Percentiles rank a stretch among this genome's conserved stretches.
These are phyloP conservation scores for Epichloe festucae DNA, from an alignment of 2,329 filamentous ascomycete genomes.

Conservation along the genomic window DNA sequence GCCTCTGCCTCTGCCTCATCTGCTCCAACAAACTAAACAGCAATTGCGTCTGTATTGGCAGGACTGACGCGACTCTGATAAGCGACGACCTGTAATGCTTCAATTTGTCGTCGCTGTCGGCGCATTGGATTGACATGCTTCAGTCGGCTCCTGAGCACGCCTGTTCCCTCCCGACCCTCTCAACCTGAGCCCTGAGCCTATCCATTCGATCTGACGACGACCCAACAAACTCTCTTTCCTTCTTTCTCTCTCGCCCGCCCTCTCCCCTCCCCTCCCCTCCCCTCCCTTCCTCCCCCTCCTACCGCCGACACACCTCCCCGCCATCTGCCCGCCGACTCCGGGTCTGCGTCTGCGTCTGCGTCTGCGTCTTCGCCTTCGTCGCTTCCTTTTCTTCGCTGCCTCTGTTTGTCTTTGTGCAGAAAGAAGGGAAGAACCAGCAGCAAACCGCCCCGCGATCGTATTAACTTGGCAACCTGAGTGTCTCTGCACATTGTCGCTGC, in stretches of 20 bases:
- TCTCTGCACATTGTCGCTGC: not conserved
- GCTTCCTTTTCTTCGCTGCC: not conserved
- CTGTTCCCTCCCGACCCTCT: conserved; percentile 10
- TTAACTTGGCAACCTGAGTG: not conserved
- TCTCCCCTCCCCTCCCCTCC: not conserved
- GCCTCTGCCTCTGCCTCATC: not conserved
- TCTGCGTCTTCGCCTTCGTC: not conserved
- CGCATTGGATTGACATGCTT: conserved; percentile 16
- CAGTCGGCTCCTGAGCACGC: conserved; percentile 15
- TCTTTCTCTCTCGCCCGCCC: not conserved
- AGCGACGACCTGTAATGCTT: conserved; percentile 18
- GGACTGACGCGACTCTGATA: conserved; percentile 7
- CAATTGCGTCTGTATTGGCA: conserved; percentile 13
- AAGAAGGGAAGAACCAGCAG: not conserved
- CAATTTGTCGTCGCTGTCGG: conserved; percentile 8
- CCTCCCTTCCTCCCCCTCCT: not conserved
- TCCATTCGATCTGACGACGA: not conserved
- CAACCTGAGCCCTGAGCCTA: conserved; percentile 7
- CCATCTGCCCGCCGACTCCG: not conserved
- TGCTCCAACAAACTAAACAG: conserved; percentile 9
- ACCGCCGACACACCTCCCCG: not conserved
- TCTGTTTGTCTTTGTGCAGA: not conserved
- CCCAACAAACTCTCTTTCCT: conserved; percentile 5
- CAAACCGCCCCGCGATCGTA: conserved; percentile 10
- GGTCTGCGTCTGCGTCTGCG: not conserved